Evolutionary conservation across 176 grass and related monocot genomes (phyloP).

Genomic region (Zoysia pacifica): DNA sequence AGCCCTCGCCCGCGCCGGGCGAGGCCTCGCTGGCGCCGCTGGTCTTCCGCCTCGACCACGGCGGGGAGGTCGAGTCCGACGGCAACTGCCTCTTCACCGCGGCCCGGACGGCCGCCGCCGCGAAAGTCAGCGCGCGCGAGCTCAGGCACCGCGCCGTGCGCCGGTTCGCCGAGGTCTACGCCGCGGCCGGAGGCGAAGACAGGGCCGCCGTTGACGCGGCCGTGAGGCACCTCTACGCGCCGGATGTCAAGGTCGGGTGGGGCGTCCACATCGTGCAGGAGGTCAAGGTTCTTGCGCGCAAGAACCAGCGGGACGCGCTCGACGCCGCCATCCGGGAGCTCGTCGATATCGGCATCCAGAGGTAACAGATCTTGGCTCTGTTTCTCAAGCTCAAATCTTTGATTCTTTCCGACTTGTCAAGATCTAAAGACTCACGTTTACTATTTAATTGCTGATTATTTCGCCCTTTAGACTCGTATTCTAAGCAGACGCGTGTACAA

Average conservation of each 20-base stretch:
- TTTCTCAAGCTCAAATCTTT: conserved; percentile 5
- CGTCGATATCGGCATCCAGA: conserved; percentile 71
- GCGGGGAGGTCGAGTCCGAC: conserved; percentile 83
- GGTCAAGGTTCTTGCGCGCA: conserved; percentile 74
- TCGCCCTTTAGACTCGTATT: background rate
- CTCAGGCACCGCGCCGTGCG: conserved; percentile 68
- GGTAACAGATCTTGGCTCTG: conserved; percentile 6
- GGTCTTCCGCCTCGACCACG: conserved; percentile 76
- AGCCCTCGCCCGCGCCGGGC: conserved; percentile 36
- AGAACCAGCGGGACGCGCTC: conserved; percentile 52
- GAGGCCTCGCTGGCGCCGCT: background rate
- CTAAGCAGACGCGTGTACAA: background rate
- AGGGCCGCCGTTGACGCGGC: conserved; percentile 45
- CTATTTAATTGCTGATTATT: background rate
- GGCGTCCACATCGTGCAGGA: conserved; percentile 91
- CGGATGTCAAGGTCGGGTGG: conserved; percentile 81
- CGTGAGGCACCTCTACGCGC: conserved; percentile 84
- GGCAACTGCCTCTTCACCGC: conserved; percentile 94
- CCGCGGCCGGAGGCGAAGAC: conserved; percentile 8
- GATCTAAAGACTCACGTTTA: conserved; percentile 4
- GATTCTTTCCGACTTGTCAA: background rate
- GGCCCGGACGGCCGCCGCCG: conserved; percentile 49
- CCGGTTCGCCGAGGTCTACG: conserved; percentile 58
- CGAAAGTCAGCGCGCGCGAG: conserved; percentile 55
- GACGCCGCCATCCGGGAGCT: conserved; percentile 73